Evolutionary conservation across 2,329 filamentous ascomycete species (phyloP).

Genomic region (Keithomyces neogunnii): DNA sequence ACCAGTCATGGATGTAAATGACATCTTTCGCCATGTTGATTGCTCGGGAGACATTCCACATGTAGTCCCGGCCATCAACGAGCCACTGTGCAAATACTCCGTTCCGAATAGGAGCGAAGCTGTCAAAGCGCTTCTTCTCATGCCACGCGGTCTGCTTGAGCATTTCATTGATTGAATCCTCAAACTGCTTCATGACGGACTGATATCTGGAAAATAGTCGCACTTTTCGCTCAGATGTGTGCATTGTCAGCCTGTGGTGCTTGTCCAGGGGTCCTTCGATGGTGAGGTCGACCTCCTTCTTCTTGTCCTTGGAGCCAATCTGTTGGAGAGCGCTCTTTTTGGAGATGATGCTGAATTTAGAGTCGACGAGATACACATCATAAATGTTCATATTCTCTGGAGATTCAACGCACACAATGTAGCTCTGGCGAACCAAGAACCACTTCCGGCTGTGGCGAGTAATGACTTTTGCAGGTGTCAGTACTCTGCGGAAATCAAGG

Average conservation of each 20-base stretch:
- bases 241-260: slow-evolving; percentile 80
- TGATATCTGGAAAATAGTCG: slow-evolving; percentile 89
- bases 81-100: slow-evolving; percentile 92
- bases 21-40: slow-evolving; percentile 97
- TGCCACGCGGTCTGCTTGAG: slow-evolving; percentile 74
- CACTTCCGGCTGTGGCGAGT: slow-evolving; percentile 84
- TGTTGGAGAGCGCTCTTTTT: slow-evolving; percentile 53
- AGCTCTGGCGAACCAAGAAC: slow-evolving; percentile 97
- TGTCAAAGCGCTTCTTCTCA: slow-evolving; percentile 76
- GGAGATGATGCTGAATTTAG: slow-evolving; percentile 73
- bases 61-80: slow-evolving; percentile 93
- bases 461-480: slow-evolving; percentile 71
- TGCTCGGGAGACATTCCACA: slow-evolving; percentile 97
- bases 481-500: slow-evolving; percentile 72
- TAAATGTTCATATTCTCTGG: slow-evolving; percentile 98
- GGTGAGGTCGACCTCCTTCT: slow-evolving; percentile 32
- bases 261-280: slow-evolving; percentile 35
- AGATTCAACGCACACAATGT: slow-evolving; percentile 96
- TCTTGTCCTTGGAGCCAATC: slow-evolving; percentile 52
- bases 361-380: slow-evolving; percentile 94
- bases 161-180: slow-evolving; percentile 88
- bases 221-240: slow-evolving; percentile 85
- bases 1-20: slow-evolving; percentile 99
- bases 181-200: slow-evolving; percentile 81
- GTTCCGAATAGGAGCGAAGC: slow-evolving; percentile 82